Conservation (phyloP, 1,139 yeast genomes). For the Insectozyma bohioensis region DNA sequence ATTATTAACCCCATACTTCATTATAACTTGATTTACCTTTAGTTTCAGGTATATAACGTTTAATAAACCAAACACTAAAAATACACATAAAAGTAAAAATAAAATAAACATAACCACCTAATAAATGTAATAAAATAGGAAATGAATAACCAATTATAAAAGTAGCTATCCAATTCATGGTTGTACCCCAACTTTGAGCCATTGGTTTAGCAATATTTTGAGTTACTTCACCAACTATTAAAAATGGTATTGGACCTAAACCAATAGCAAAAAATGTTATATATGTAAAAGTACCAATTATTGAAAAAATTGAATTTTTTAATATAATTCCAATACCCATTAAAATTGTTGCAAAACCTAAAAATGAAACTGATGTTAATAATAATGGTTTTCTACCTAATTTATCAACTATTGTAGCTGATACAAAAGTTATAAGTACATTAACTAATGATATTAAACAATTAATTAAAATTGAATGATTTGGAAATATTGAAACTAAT, state of each 20-base stretch:
- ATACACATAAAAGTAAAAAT: slow-evolving; percentile 63
- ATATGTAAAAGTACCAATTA: slow-evolving; percentile 67
- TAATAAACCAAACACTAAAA: slow-evolving; percentile 48
- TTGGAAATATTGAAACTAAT: slow-evolving; percentile 66
- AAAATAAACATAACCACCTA: slow-evolving; percentile 82
- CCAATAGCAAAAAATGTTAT: slow-evolving; percentile 89
- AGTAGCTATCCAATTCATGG: slow-evolving; percentile 89
- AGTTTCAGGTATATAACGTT: slow-evolving; percentile 69
- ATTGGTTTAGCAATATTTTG: slow-evolving; percentile 75
- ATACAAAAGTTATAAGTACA: slow-evolving; percentile 64
- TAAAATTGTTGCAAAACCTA: slow-evolving; percentile 64
- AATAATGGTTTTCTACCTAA: slow-evolving; percentile 78
- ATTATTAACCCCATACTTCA: slow-evolving; percentile 65
- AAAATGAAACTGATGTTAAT: slow-evolving; percentile 60
- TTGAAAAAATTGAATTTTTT: slow-evolving; percentile 52
- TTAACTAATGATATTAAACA: slow-evolving; percentile 74
- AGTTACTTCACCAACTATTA: slow-evolving; percentile 85
- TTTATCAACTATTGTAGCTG: slow-evolving; percentile 72
- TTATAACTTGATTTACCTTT: slow-evolving; percentile 61
- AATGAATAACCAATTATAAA: slow-evolving; percentile 78
- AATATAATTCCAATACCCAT: slow-evolving; percentile 66
- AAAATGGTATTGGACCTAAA: slow-evolving; percentile 91
- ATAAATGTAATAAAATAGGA: slow-evolving; percentile 61
- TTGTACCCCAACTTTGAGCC: slow-evolving; percentile 92
- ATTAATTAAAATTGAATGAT: slow-evolving; percentile 66